Base-by-base conservation (phyloP, 179 eudicot species). In the Camellia oleifera region DNA sequence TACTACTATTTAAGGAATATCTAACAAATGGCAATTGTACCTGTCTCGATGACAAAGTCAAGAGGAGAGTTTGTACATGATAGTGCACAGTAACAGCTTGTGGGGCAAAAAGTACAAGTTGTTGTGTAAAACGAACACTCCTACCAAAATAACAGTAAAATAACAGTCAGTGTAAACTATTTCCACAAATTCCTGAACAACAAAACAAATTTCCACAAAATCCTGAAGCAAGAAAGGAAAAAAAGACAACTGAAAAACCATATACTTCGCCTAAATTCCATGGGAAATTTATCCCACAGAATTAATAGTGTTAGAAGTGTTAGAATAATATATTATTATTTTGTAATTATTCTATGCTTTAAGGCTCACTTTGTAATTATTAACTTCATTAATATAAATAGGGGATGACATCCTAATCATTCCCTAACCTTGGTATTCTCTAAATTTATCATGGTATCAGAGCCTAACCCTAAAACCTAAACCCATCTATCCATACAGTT, bases 1-100 rank as follows among this genome's bases (percentile, higher is more conserved):
- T 18, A 62, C 9, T 45, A 62, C 14, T 5, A 26, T 45, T 26
- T 10, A 62, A n/a, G 69, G 52, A 46, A 62, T 23, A 18, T 2
- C 15, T 23, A 69, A 32, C 58, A 79, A 65, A 40, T 20, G 77
- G 18, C 69, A 44, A 54, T n/a, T 56, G 75, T 82, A 96, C 99
- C 98, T 94, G 99, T 96, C 95, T 92, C 45, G 99, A 94, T 77
- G 94, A 96, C n/a, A 96, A 84, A 87, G 97, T 96, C 72, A 95
- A 92, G 80, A 96, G 92, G 81, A 96, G 95, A 85, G 92, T 92
- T 83, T 90, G 92, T 83, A 96, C 93, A 81, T 96, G 98, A 64
- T 87, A 91, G 90, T 94, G 99, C 79, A 94, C 98, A 56, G 94
- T 86, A 86, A 93, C 91, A 84, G 99, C 99, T 84, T 91, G 98